Percentiles rank a stretch among this genome's conserved stretches.
Evolutionary conservation across 2,329 filamentous ascomycete species (phyloP).

Genomic region (Trichophyton verrucosum): DNA sequence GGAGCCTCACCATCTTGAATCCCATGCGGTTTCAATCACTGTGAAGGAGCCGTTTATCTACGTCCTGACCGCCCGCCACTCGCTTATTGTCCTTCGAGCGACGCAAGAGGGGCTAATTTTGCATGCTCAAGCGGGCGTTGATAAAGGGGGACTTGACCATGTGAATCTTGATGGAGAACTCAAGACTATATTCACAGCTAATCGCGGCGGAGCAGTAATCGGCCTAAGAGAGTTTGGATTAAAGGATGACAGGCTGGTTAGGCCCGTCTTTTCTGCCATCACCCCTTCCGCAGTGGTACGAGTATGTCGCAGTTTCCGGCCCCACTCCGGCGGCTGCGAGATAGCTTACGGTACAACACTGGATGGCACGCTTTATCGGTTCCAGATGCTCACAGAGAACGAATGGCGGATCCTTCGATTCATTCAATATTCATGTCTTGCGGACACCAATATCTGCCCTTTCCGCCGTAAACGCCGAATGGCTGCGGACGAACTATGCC

Average conservation of each 20-base stretch:
- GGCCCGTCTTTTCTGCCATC: constrained; percentile 20
- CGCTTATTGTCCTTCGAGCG: constrained; percentile 38
- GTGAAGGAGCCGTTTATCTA: constrained; percentile 38
- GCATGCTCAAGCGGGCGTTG: constrained; percentile 24
- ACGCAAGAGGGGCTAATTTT: constrained; percentile 23
- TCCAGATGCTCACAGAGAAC: constrained; percentile 51
- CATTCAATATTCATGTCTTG: constrained; percentile 55
- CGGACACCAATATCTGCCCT: constrained; percentile 39
- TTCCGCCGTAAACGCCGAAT: constrained; percentile 29
- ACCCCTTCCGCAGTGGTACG: constrained; percentile 26
- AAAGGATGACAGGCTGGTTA: constrained; percentile 23
- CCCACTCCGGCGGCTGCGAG: constrained; percentile 10
- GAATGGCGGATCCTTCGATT: constrained; percentile 60
- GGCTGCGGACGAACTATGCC: constrained; percentile 26
- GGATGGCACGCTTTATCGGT: constrained; percentile 57
- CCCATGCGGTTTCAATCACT: constrained; percentile 40
- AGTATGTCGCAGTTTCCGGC: constrained; percentile 13
- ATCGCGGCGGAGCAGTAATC: constrained; percentile 41
- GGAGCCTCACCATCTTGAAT: constrained; percentile 33
- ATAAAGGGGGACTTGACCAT: constrained; percentile 25
- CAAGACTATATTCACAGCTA: constrained; percentile 39
- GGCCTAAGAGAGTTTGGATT: constrained; percentile 21
- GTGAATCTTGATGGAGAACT: constrained; percentile 28
- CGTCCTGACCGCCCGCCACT: constrained; percentile 44
- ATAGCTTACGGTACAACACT: constrained; percentile 52